Base-by-base conservation (phyloP, 306 rosid genomes). In the Rosa multiflora region DNA sequence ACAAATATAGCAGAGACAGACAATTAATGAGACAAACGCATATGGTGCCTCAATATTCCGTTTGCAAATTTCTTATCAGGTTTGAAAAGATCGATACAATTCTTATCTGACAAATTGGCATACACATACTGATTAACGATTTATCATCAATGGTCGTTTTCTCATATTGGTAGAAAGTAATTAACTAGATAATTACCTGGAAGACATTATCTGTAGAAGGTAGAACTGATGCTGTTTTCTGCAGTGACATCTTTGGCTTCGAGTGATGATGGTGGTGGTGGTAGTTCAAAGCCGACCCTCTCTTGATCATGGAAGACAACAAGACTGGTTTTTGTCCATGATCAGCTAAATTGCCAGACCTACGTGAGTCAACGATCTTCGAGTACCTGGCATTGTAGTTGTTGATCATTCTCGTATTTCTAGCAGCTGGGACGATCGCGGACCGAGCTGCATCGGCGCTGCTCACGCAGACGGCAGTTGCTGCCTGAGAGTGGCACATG, bases 381-480 rank as follows among this genome's bases (percentile, higher is more conserved):
- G 93, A 85, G 88, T 91, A 90, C 59, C 82, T 88, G 77, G 85
- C 81, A 71, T 49, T 70, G 78, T 76, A 81, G 79, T 78, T 85
- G 63, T 83, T 67, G 72, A 40, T 64, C n/a, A 84, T 62, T 59
- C 83, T 88, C 4, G 83, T 72, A 46, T 81, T 80, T 67, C 81
- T 88, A 39, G 79, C 44, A 70, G 43, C 76, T 76, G 98, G 90
- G 42, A 85, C 81, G 6, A 94, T 75, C 56, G 76, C 86, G 11
- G 95, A 84, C 52, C 87, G 83, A 32, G 86, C 72, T 17, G 48
- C 82, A 70, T 91, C 89, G 0, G 86, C 67, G 1, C 86, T 82
- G 6, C 87, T 77, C 88, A 90, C 82, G 85, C 98, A 94, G 44
- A 90, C 92, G 4, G 96, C 91, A 6, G 97, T 90, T 78, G 98